Evolutionary conservation across 169 alveolate species (phyloP).

Genomic region (Eimeria necatrix): DNA sequence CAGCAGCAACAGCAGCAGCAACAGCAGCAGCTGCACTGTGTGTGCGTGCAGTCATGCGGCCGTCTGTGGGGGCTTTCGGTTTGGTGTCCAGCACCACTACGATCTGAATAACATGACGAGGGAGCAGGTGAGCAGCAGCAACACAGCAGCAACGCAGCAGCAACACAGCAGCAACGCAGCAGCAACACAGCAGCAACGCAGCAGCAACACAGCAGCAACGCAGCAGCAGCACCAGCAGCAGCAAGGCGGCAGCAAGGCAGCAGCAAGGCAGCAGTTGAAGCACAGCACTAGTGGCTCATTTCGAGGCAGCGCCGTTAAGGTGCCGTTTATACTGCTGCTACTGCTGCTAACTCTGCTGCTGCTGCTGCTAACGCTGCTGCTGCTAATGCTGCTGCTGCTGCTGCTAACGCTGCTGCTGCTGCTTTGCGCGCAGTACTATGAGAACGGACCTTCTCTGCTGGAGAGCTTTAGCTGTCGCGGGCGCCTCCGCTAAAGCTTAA

Average conservation of each 20-base stretch:
- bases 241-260: background rate
- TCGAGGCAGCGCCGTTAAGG: too few relatives aligned
- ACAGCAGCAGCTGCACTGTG: background rate
- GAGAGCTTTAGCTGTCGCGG: conserved; percentile 74
- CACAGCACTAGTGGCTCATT: too few relatives aligned
- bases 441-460: conserved; percentile 33
- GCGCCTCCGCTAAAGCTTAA: conserved; percentile 6
- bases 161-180: background rate
- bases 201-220: background rate
- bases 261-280: too few relatives aligned
- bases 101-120: conserved; percentile 51
- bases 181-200: background rate
- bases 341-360: background rate
- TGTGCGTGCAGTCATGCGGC: conserved; percentile 18
- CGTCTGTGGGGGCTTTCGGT: conserved; percentile 58
- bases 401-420: background rate
- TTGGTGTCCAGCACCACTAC: conserved; percentile 44
- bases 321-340: too few relatives aligned
- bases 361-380: background rate
- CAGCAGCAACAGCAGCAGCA: conserved; percentile 4
- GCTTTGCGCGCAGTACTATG: conserved; percentile 59
- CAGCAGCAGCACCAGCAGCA: background rate
- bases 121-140: conserved; percentile 23
- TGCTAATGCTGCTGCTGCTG: background rate
- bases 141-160: background rate